A percentile compares a stretch with the other conserved stretches of the same genome.
These are phyloP conservation scores for Endoconidiophora laricicola DNA, from an alignment of 2,329 filamentous ascomycete species.

Conservation along the genomic window DNA sequence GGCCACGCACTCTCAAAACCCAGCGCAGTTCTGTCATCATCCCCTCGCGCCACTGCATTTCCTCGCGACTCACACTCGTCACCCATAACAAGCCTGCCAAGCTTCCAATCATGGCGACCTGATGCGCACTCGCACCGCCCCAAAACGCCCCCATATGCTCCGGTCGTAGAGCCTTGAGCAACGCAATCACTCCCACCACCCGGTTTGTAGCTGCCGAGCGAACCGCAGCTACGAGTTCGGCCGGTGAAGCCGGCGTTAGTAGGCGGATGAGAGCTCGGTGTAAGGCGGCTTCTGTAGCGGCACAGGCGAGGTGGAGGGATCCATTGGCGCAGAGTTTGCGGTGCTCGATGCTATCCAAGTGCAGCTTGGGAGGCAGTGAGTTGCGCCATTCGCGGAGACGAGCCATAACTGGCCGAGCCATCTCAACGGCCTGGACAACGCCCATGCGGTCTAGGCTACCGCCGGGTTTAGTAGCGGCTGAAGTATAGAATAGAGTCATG, in stretches of 20 bases:
- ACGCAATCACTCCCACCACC: slow-evolving; percentile 20
- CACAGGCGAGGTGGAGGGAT: slow-evolving; percentile 26
- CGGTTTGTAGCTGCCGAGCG: slow-evolving; percentile 18
- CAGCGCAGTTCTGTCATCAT: slow-evolving; percentile 26
- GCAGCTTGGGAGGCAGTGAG: slow-evolving; percentile 26
- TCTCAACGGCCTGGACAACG: slow-evolving; percentile 22
- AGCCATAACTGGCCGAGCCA: slow-evolving; percentile 30
- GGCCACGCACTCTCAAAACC: slow-evolving; percentile 25
- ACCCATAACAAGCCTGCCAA: slow-evolving; percentile 18
- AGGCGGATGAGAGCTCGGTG: slow-evolving; percentile 26
- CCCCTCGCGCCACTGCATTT: slow-evolving; percentile 25
- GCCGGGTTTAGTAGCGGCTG: slow-evolving; percentile 8
- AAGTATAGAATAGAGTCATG: slow-evolving; percentile 18
- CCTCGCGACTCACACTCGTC: slow-evolving; percentile 15
- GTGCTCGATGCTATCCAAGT: slow-evolving; percentile 23
- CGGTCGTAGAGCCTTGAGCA: slow-evolving; percentile 21
- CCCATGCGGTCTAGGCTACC: slow-evolving; percentile 9
- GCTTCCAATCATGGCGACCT: slow-evolving; percentile 19
- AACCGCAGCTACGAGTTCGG: slow-evolving; percentile 12
- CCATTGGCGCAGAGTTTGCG: slow-evolving; percentile 25
- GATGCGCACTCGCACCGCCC: slow-evolving; percentile 21
- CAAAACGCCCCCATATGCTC: slow-evolving; percentile 26
- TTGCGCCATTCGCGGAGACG: slow-evolving; percentile 29
- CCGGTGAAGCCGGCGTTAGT: slow-evolving; percentile 3
- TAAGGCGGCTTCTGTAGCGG: slow-evolving; percentile 27